Percentiles rank a stretch among this genome's conserved stretches.
These are phyloP conservation scores for Erodium trifolium DNA, from an alignment of 441 rosid species.

Conservation along the genomic window DNA sequence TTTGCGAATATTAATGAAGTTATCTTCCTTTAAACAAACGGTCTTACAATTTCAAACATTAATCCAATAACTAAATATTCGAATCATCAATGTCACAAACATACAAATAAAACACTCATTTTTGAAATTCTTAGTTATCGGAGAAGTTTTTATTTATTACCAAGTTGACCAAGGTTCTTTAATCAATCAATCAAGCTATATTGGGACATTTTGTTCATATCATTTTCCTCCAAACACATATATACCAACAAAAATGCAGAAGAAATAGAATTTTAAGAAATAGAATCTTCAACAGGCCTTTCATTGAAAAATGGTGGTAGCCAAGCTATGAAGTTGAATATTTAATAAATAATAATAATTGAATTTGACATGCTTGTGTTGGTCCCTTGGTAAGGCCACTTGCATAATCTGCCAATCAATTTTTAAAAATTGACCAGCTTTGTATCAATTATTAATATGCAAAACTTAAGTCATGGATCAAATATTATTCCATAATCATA, in stretches of 20 bases:
- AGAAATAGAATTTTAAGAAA: background rate
- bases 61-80: too few species aligned
- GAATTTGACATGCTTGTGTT: too few species aligned
- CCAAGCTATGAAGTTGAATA: background rate
- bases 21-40: too few species aligned
- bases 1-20: too few species aligned
- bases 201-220: background rate
- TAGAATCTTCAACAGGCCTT: background rate
- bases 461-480: background rate
- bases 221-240: background rate
- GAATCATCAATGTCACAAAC: too few species aligned
- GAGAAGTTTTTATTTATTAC: too few species aligned
- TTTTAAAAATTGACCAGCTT: background rate
- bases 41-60: too few species aligned
- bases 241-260: background rate
- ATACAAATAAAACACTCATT: too few species aligned
- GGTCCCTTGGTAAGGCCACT: background rate
- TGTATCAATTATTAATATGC: background rate
- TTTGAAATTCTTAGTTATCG: too few species aligned
- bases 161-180: background rate
- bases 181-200: background rate
- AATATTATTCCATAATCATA: background rate
- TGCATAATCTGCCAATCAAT: background rate
- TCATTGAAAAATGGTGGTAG: too few species aligned
- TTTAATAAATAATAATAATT: too few species aligned